Percentiles rank a stretch among this genome's conserved stretches.
phyloP scores from a whole-genome alignment of 257 asterid genomes.

The Nyctanthes arbortristis region DNA sequence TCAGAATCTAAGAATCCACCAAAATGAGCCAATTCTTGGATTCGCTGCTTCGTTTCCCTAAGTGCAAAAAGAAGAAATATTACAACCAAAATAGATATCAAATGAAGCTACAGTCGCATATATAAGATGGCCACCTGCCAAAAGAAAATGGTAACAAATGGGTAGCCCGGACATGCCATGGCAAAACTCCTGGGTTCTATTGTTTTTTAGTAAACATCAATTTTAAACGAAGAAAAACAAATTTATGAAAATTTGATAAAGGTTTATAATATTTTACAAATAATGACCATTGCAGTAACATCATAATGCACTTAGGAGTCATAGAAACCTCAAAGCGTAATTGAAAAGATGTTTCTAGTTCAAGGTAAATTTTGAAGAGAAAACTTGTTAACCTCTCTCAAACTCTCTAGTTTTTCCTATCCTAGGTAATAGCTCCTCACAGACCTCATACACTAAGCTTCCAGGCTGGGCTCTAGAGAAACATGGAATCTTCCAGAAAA shows the following conservation, averaged over 20 bases:
- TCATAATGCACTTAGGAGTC: neutral
- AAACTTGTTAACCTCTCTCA: slow-evolving; percentile 3
- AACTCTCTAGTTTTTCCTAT: too few species aligned
- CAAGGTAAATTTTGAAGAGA: neutral
- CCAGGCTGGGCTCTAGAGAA: neutral
- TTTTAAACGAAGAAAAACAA: neutral
- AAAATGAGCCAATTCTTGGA: slow-evolving; percentile 65
- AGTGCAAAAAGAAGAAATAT: slow-evolving; percentile 19
- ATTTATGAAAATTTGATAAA: slow-evolving; percentile 1
- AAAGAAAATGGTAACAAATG: slow-evolving; percentile 8
- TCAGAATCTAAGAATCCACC: slow-evolving; percentile 88
- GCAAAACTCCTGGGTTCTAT: neutral
- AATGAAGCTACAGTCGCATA: neutral
- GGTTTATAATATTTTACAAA: neutral
- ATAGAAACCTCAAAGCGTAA: neutral
- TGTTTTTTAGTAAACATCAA: slow-evolving; percentile 4
- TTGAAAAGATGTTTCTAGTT: slow-evolving; percentile 1
- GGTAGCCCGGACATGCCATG: neutral
- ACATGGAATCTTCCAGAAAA: neutral
- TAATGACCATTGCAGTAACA: neutral
- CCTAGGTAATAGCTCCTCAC: neutral
- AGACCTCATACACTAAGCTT: neutral
- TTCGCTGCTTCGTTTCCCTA: slow-evolving; percentile 77
- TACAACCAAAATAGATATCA: slow-evolving; percentile 17
- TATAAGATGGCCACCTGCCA: neutral